A percentile compares a stretch with the other conserved stretches of the same genome.
phyloP scores from a whole-genome alignment of 1,284 basidiomycete species.

The Pholiota adiposa region DNA sequence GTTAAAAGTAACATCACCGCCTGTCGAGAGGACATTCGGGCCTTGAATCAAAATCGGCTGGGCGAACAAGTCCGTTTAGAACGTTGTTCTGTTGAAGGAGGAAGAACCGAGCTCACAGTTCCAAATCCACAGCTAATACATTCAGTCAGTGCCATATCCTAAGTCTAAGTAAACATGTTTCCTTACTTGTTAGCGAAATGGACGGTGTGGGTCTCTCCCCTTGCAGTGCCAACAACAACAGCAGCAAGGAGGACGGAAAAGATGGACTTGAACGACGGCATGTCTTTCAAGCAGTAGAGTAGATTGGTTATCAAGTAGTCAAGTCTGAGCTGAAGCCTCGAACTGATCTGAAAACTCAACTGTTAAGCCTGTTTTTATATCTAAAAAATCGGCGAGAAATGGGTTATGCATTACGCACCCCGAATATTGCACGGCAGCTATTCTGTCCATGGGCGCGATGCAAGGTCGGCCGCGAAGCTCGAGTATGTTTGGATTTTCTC shows the following conservation, averaged over 20 bases:
- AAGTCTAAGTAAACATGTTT: too few species aligned
- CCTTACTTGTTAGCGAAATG: neutral
- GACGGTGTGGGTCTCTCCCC: neutral
- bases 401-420: too few species aligned
- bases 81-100: neutral
- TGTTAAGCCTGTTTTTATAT: neutral
- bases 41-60: neutral
- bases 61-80: neutral
- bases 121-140: neutral
- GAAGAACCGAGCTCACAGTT: neutral
- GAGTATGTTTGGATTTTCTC: too few species aligned
- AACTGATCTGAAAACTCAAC: neutral
- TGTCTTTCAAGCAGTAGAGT: neutral
- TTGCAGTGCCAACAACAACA: neutral
- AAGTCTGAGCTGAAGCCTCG: neutral
- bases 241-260: neutral
- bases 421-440: too few species aligned
- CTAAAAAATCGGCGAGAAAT: neutral
- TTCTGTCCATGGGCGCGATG: too few species aligned
- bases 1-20: neutral
- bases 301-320: neutral
- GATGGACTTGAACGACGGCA: neutral
- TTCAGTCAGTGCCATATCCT: neutral
- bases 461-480: too few species aligned
- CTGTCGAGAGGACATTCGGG: neutral